Evolutionary conservation across 23 red algal species (phyloP).

Genomic region (Gracilaria gracilis): DNA sequence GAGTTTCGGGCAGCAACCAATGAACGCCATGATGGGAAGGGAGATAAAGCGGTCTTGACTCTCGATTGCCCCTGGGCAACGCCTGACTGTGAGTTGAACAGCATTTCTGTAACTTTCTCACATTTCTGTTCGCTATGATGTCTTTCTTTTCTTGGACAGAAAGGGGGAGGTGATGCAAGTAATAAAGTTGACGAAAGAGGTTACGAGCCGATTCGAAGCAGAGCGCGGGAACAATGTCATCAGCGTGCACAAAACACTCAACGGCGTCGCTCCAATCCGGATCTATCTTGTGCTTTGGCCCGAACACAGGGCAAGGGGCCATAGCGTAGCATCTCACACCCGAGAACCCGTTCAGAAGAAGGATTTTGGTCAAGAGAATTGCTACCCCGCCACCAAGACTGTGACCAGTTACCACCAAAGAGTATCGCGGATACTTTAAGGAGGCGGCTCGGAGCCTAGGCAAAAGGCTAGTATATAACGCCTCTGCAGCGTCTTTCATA

Average conservation of each 20-base stretch:
- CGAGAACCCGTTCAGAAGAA: slow-evolving; percentile 41
- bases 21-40: slow-evolving; percentile 58
- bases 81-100: background rate
- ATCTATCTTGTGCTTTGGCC: slow-evolving; percentile 63
- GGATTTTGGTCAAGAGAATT: slow-evolving; percentile 74
- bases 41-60: slow-evolving; percentile 44
- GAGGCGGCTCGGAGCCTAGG: slow-evolving; percentile 46
- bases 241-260: slow-evolving; percentile 73
- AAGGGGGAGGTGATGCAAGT: slow-evolving; percentile 34
- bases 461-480: slow-evolving; percentile 53
- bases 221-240: slow-evolving; percentile 78
- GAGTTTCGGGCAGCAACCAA: slow-evolving; percentile 57
- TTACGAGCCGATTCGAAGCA: slow-evolving; percentile 64
- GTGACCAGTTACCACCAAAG: slow-evolving; percentile 77
- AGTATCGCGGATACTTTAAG: slow-evolving; percentile 39
- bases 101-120: slow-evolving; percentile 6
- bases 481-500: slow-evolving; percentile 72
- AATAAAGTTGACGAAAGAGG: slow-evolving; percentile 46
- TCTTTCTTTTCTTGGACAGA: slow-evolving; percentile 48
- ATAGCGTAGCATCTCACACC: slow-evolving; percentile 82
- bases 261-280: slow-evolving; percentile 77
- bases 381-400: slow-evolving; percentile 78
- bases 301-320: slow-evolving; percentile 78
- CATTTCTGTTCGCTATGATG: slow-evolving; percentile 6
- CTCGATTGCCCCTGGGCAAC: background rate